A percentile compares a stretch with the other conserved stretches of the same genome.
phyloP scores from a whole-genome alignment of 495 filamentous ascomycete genomes.

The Arthonia radiata region DNA sequence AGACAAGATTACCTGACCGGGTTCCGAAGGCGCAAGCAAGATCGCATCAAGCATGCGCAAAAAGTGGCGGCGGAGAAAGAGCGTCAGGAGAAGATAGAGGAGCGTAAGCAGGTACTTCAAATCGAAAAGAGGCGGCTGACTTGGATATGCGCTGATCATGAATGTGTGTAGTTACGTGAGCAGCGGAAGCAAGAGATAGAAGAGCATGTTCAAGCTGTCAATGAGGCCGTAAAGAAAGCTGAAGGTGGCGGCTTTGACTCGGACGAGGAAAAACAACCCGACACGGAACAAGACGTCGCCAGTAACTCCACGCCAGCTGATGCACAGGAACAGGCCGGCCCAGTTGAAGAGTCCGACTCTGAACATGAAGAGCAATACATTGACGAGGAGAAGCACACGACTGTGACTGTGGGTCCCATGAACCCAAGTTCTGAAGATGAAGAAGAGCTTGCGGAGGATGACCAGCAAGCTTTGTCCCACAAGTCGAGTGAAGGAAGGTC shows the following conservation, averaged over 20 bases:
- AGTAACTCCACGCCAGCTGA: slow-evolving; percentile 38
- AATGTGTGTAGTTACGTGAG: slow-evolving; percentile 39
- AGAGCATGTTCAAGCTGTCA: slow-evolving; percentile 47
- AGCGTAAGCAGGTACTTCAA: slow-evolving; percentile 49
- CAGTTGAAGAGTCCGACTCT: slow-evolving; percentile 13
- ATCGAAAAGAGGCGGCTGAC: no score
- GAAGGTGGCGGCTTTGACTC: slow-evolving; percentile 11
- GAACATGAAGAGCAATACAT: slow-evolving; percentile 83
- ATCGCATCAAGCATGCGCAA: slow-evolving; percentile 59
- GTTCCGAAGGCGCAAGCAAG: slow-evolving; percentile 84
- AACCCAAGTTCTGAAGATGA: slow-evolving; percentile 44
- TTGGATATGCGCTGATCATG: no score
- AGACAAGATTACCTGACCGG: slow-evolving; percentile 75
- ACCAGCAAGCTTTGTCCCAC: no score
- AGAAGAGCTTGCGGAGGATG: slow-evolving; percentile 22
- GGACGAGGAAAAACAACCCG: slow-evolving; percentile 11
- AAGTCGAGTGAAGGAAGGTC: no score
- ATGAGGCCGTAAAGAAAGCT: slow-evolving; percentile 25
- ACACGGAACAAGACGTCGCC: slow-evolving; percentile 21
- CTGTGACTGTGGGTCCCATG: slow-evolving; percentile 82
- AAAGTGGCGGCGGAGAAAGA: slow-evolving; percentile 47
- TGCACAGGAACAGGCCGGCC: slow-evolving; percentile 17
- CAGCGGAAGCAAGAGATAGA: slow-evolving; percentile 56
- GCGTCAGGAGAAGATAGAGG: slow-evolving; percentile 41
- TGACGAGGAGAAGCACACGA: slow-evolving; percentile 86